Evolutionary conservation across 176 grass and related monocot species (phyloP).

Genomic region (Cymbopogon citratus): DNA sequence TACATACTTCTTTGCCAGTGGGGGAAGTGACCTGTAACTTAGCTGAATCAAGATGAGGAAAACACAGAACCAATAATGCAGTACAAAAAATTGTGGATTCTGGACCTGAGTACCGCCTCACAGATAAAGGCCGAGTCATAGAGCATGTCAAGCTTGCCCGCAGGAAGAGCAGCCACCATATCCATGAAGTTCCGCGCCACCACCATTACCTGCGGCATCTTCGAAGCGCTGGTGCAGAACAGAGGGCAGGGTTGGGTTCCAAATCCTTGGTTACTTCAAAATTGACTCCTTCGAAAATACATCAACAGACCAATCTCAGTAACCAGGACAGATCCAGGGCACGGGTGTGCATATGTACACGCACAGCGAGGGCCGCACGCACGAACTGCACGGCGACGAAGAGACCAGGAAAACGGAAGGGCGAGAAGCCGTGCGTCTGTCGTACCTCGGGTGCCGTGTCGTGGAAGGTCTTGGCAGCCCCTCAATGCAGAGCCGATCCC

Average conservation of each 20-base stretch:
- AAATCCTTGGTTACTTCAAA: not conserved
- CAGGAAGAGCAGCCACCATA: conserved; percentile 84
- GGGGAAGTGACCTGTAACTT: conserved; percentile 58
- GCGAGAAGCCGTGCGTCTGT: no score
- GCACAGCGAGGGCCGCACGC: no score
- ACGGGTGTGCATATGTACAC: no score
- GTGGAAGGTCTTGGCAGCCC: no score
- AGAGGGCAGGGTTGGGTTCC: not conserved
- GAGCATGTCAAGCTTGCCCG: conserved; percentile 69
- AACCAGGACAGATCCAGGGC: not conserved
- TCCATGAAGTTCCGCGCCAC: conserved; percentile 95
- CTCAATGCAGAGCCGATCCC: no score
- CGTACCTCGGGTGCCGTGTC: no score
- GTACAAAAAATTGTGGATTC: not conserved
- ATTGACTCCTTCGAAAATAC: not conserved
- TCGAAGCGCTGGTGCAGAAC: conserved; percentile 13
- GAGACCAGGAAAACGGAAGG: no score
- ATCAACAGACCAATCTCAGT: not conserved
- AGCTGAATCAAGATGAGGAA: not conserved
- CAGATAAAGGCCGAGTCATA: conserved; percentile 90
- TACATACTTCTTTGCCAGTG: conserved; percentile 79
- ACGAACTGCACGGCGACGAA: no score
- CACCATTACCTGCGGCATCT: conserved; percentile 88
- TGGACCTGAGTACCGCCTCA: conserved; percentile 79
- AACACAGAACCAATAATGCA: not conserved